Evolutionary conservation across 345 rosid species (phyloP), one percentile per base, ranked within the genome.

Genomic region (Acer campestre): DNA sequence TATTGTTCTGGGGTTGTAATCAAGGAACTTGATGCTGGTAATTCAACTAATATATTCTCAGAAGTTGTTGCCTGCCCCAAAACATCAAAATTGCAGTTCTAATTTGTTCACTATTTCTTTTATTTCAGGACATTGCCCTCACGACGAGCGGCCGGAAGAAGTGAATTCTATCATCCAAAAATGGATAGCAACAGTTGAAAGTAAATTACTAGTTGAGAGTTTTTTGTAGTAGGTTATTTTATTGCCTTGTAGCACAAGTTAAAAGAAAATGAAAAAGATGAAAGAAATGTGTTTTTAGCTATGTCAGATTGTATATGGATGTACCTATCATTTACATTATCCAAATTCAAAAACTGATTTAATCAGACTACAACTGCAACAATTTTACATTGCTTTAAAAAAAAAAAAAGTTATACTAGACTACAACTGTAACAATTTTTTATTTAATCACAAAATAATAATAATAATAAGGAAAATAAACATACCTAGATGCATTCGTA

Each of bases 81-180:
- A 20, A 40, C 6, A 58, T 12, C 10, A n/a, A 6, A 4, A 22
- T 35, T 35, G 12, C 5, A 2, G 63, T 6, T 31, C 35, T 25
- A 13, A 65, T 75, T 65, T 35, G 20, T 79, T 29, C 56, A 6
- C 8, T 12, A 7, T n/a, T 49, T 4, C 13, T 77, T 29, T 38
- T 59, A 38, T 71, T 83, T 48, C 86, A 88, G 98, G 97, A 16
- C 98, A 93, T 74, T 92, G 98, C 53, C 97, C 95, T 64, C 97
- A 93, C n/a, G 98, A 90, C 61, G 98, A 94, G 88, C 75, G 53
- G 74, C 94, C 97, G 16, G 89, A 86, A 77, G 86, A 85, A 73
- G 92, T 90, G 9, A 94, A 94, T 76, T 67, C 75, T 12, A 77
- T 89, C 20, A 73, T 90, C 78, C 51, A 87, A 61, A 84, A 88